These are phyloP conservation scores for Volutella citrinella DNA, from an alignment of 2,329 filamentous ascomycete species.

Conservation along the genomic window DNA sequence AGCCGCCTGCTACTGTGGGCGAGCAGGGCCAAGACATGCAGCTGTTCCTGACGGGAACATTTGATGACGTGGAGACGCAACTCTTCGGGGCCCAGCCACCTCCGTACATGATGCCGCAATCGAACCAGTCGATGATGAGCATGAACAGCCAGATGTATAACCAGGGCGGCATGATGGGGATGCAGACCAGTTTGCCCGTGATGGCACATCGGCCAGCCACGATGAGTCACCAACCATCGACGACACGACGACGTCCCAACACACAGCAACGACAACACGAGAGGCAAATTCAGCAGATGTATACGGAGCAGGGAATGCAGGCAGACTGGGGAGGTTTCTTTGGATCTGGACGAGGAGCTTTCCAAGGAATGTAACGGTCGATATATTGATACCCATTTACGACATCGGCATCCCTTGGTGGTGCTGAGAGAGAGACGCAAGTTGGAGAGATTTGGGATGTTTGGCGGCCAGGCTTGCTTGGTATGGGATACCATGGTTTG, in stretches of 20 bases:
- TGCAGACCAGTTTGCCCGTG: slow-evolving; percentile 29
- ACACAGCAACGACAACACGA: slow-evolving; percentile 32
- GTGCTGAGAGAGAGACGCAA: too few relatives aligned
- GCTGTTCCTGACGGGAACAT: slow-evolving; percentile 51
- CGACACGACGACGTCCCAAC: slow-evolving; percentile 21
- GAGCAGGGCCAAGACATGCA: slow-evolving; percentile 35
- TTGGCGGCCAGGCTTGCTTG: too few relatives aligned
- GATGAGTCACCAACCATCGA: slow-evolving; percentile 28
- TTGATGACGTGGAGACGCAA: slow-evolving; percentile 70
- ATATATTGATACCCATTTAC: slow-evolving; percentile 38
- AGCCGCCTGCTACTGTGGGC: slow-evolving; percentile 31
- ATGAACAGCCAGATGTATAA: slow-evolving; percentile 44
- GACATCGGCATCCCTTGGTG: slow-evolving; percentile 16
- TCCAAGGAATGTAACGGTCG: slow-evolving; percentile 40
- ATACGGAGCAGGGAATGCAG: slow-evolving; percentile 45
- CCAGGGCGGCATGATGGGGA: slow-evolving; percentile 39
- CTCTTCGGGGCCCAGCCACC: slow-evolving; percentile 69
- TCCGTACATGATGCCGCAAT: slow-evolving; percentile 60
- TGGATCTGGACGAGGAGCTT: slow-evolving; percentile 40
- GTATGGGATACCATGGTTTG: too few relatives aligned
- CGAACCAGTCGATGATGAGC: slow-evolving; percentile 40
- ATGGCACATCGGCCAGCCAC: slow-evolving; percentile 17
- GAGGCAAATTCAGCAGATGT: slow-evolving; percentile 48
- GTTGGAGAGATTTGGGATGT: too few relatives aligned
- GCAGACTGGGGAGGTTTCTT: slow-evolving; percentile 47